Percentiles rank a stretch among this genome's conserved stretches.
These are phyloP conservation scores for Rubroshorea leprosula DNA, from an alignment of 345 rosid genomes.

Conservation along the genomic window DNA sequence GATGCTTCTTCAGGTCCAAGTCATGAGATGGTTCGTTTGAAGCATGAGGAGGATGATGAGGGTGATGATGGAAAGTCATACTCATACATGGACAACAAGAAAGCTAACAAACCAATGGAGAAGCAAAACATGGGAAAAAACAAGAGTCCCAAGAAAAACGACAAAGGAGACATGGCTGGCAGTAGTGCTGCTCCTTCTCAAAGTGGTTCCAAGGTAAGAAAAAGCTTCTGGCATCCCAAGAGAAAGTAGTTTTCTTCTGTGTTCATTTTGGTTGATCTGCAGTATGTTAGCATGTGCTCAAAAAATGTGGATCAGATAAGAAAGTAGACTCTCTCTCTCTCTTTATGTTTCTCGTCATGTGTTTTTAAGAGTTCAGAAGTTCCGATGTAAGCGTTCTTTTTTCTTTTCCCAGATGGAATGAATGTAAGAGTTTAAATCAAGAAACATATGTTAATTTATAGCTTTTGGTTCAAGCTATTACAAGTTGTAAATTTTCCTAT, in stretches of 20 bases:
- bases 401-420: too few species aligned
- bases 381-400: too few species aligned
- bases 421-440: too few species aligned
- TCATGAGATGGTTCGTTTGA: slow-evolving; percentile 19
- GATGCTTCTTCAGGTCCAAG: slow-evolving; percentile 69
- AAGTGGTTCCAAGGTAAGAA: slow-evolving; percentile 35
- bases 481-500: too few species aligned
- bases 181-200: slow-evolving; percentile 17
- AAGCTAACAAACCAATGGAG: slow-evolving; percentile 13
- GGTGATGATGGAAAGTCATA: slow-evolving; percentile 5
- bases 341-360: background rate
- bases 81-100: slow-evolving; percentile 8
- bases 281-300: background rate
- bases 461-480: too few species aligned
- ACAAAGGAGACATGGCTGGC: slow-evolving; percentile 8
- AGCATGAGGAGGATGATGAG: slow-evolving; percentile 4
- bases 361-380: too few species aligned
- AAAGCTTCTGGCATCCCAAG: slow-evolving; percentile 25
- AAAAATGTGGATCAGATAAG: background rate
- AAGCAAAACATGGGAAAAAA: slow-evolving; percentile 10
- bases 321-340: background rate
- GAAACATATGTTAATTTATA: too few species aligned
- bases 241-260: slow-evolving; percentile 17
- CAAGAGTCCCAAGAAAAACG: slow-evolving; percentile 1
- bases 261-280: background rate